phyloP scores from a whole-genome alignment of 2,329 filamentous ascomycete genomes.

The Neodidymelliopsis sp. region DNA sequence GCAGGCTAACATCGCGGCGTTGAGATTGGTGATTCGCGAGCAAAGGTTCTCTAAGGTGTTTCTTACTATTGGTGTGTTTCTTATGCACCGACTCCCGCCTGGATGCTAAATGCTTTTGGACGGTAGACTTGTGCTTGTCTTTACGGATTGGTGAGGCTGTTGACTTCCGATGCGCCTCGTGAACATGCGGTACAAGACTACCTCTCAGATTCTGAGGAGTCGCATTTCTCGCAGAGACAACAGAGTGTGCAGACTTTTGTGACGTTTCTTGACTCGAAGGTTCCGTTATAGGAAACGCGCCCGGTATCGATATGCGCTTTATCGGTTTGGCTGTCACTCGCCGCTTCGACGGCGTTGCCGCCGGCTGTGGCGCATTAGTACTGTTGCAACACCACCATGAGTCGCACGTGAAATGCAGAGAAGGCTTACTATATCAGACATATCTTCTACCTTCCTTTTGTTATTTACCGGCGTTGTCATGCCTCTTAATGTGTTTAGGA shows the following conservation, averaged over 20 bases:
- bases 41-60: background rate
- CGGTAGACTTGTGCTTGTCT: slow-evolving; percentile 10
- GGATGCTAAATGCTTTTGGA: slow-evolving; percentile 10
- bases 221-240: slow-evolving; percentile 10
- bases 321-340: slow-evolving; percentile 15
- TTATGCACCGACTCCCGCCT: slow-evolving; percentile 4
- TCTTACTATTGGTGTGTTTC: slow-evolving; percentile 5
- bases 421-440: slow-evolving; percentile 11
- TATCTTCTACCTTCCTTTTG: slow-evolving; percentile 11
- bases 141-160: background rate
- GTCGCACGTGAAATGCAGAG: background rate
- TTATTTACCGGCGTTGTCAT: slow-evolving; percentile 11
- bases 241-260: slow-evolving; percentile 16
- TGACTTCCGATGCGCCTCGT: background rate
- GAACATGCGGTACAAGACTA: background rate
- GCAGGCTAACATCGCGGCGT: slow-evolving; percentile 19
- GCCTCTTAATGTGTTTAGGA: slow-evolving; percentile 7
- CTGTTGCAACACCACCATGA: background rate
- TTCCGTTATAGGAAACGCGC: slow-evolving; percentile 16
- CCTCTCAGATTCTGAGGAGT: background rate
- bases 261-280: slow-evolving; percentile 14
- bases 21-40: slow-evolving; percentile 2
- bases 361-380: slow-evolving; percentile 19
- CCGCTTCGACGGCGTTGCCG: slow-evolving; percentile 8
- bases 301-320: slow-evolving; percentile 22